Conservation (phyloP, 352 stramenopile genomes). For the Globisporangium perplexum region DNA sequence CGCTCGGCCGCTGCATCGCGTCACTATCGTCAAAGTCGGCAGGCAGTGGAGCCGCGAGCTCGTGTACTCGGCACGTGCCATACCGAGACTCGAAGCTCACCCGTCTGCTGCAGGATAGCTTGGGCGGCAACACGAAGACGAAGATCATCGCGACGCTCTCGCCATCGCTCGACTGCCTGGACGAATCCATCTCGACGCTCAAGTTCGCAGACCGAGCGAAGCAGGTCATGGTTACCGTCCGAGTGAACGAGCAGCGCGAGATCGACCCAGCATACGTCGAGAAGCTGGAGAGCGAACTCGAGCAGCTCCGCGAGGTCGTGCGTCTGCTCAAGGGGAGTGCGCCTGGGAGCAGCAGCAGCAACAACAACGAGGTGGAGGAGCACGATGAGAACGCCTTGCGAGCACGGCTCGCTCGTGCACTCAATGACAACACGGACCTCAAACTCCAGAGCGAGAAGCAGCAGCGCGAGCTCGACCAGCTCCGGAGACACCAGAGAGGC, state of each 20-base stretch:
- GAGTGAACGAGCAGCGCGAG: slow-evolving; percentile 79
- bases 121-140: slow-evolving; percentile 87
- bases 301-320: slow-evolving; percentile 63
- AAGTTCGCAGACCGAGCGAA: slow-evolving; percentile 92
- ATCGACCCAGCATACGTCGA: slow-evolving; percentile 87
- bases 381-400: slow-evolving; percentile 22
- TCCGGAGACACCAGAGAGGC: slow-evolving; percentile 17
- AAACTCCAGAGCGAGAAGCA: slow-evolving; percentile 53
- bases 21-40: slow-evolving; percentile 47
- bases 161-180: slow-evolving; percentile 75
- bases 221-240: slow-evolving; percentile 85
- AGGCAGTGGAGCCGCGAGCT: background rate
- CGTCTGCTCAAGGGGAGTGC: slow-evolving; percentile 25
- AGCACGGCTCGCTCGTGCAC: slow-evolving; percentile 31
- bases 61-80: slow-evolving; percentile 60
- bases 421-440: slow-evolving; percentile 67
- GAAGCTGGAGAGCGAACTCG: slow-evolving; percentile 83
- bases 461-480: slow-evolving; percentile 49
- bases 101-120: slow-evolving; percentile 84
- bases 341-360: slow-evolving; percentile 5
- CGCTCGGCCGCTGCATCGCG: slow-evolving; percentile 85
- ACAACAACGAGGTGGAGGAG: slow-evolving; percentile 20
- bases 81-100: slow-evolving; percentile 94
- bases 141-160: slow-evolving; percentile 91
- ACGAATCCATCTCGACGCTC: slow-evolving; percentile 92